A percentile compares a stretch with the other conserved stretches of the same genome.
These are phyloP conservation scores for Globomyces pollinis-pini DNA, from an alignment of 192 early-diverging fungal genomes.

Conservation along the genomic window DNA sequence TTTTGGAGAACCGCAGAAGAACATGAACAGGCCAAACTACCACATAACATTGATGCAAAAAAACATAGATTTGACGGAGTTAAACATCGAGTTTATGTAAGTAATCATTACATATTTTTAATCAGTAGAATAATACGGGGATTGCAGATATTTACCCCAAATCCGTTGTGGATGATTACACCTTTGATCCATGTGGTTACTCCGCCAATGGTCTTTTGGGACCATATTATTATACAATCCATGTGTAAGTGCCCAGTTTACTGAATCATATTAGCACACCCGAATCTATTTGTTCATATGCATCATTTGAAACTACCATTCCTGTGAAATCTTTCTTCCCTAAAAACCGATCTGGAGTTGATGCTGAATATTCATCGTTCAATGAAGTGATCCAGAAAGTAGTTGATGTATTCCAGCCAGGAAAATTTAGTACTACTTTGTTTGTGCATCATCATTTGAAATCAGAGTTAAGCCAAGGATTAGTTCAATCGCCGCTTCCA, in stretches of 20 bases:
- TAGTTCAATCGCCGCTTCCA: constrained; percentile 1
- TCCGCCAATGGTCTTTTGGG: constrained; percentile 86
- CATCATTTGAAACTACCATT: constrained; percentile 95
- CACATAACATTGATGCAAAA: constrained; percentile 11
- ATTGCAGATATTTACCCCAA: constrained; percentile 74
- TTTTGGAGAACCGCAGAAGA: constrained; percentile 64
- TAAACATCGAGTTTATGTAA: constrained; percentile 30
- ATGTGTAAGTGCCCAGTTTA: no score
- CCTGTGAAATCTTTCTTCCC: constrained; percentile 48
- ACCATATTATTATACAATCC: constrained; percentile 88
- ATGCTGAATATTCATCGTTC: constrained; percentile 47
- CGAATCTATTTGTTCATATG: constrained; percentile 95
- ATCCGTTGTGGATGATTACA: constrained; percentile 74
- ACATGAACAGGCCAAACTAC: constrained; percentile 43
- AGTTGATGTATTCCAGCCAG: constrained; percentile 74
- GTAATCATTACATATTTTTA: no score
- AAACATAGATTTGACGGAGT: constrained; percentile 16
- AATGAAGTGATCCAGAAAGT: constrained; percentile 68
- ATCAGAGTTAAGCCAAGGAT: background rate
- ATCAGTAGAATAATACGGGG: constrained; percentile 55
- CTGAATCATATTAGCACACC: no score
- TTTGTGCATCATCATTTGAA: constrained; percentile 42
- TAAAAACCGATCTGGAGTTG: constrained; percentile 16
- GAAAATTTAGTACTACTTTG: constrained; percentile 68
- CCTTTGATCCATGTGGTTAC: constrained; percentile 96